Evolutionary conservation across 2,329 filamentous ascomycete species (phyloP), one percentile per base, ranked within the genome.

Genomic region (Pseudopithomyces chartarum): DNA sequence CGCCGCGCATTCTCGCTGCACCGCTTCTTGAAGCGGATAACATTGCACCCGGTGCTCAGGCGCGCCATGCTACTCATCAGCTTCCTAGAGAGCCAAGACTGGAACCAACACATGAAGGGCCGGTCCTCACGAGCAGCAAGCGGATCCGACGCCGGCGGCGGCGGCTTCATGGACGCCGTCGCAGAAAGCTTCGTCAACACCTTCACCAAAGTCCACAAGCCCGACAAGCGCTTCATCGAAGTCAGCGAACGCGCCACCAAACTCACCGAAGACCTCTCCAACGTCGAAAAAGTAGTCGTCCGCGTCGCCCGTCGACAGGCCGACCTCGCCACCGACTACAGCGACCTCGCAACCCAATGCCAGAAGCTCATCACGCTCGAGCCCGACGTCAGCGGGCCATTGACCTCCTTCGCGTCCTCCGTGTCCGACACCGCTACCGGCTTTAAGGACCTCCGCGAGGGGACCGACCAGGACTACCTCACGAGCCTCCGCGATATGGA

Each of bases 111-210:
- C 45, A 97, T 99, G 93, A 88, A 88, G 68, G 86, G 87, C 63
- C 87, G 92, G 46, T 85, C 89, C 11, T 83, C 85, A 50, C 85
- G 94, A 45, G 85, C 82, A 26, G 85, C 87, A 59, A 73, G 68
- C 54, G 66, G 70, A 32, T 73, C 71, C 5, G 70, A 73, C 23
- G 60, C 65, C 6, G 73, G 73, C 69, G 82, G 82, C 23, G 83
- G 84, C 12, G 89, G 92, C 38, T 91, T 98, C 42, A 95, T 99
- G 67, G 95, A 99, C 73, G 93, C 91, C 68, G 92, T 98, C 72
- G 92, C 95, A 39, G 95, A 99, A 75, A 96, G 90, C 34, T 96
- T 98, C 73, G 90, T 99, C 76, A 98, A 98, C 73, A 94, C 92
- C 38, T 99, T 99, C 71, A 93, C 90, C 46, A 99, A 98, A 77